Percentiles rank a stretch among this genome's conserved stretches.
phyloP scores from a whole-genome alignment of 169 alveolate species.

The Cytauxzoon felis region DNA sequence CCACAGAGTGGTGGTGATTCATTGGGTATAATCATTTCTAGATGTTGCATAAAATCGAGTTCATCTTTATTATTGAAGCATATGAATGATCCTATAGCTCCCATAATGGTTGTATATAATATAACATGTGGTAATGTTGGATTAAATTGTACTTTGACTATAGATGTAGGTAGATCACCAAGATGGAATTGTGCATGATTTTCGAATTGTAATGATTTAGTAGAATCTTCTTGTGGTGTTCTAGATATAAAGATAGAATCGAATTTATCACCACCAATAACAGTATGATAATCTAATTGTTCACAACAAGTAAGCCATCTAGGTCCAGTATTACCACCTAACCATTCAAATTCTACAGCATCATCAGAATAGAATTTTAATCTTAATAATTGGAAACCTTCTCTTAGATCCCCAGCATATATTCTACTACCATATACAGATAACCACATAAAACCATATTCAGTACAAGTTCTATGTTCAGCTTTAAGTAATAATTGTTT shows the following conservation, averaged over 20 bases:
- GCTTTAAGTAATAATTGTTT: conserved; percentile 93
- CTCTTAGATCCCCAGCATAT: conserved; percentile 91
- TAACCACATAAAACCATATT: conserved; percentile 73
- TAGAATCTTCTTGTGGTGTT: conserved; percentile 55
- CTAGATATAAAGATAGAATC: conserved; percentile 54
- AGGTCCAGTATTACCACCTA: conserved; percentile 90
- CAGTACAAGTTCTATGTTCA: conserved; percentile 82
- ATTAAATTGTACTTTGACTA: conserved; percentile 84
- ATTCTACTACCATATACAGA: conserved; percentile 84
- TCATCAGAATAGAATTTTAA: conserved; percentile 70
- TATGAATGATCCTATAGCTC: conserved; percentile 91
- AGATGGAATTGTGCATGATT: conserved; percentile 93
- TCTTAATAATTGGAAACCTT: conserved; percentile 88
- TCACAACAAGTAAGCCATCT: conserved; percentile 93
- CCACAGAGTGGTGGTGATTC: conserved; percentile 90
- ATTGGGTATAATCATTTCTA: conserved; percentile 95
- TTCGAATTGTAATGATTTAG: conserved; percentile 82
- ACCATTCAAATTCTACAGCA: conserved; percentile 62
- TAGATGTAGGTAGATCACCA: conserved; percentile 95
- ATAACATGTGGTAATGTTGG: conserved; percentile 80
- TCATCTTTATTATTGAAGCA: conserved; percentile 95
- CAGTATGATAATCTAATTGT: conserved; percentile 93
- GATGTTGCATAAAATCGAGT: conserved; percentile 92
- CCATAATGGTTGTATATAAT: conserved; percentile 93
- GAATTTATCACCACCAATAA: conserved; percentile 76